Evolutionary conservation across 768 basidiomycete genomes (phyloP), one percentile per base, ranked within the genome.

Genomic region (Tulasnella sp.): DNA sequence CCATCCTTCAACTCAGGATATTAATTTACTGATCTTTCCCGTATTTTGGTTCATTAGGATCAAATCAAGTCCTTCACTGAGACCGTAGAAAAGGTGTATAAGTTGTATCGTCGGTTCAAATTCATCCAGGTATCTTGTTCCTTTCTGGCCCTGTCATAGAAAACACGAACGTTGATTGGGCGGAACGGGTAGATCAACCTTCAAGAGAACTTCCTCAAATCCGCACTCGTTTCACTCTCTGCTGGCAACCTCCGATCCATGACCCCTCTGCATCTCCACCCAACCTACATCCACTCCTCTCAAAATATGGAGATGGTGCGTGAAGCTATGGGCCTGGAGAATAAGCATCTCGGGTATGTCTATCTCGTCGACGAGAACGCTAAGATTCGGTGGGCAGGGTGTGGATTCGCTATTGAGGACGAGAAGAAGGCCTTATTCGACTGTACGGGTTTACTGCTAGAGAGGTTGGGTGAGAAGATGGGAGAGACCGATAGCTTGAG

Each of bases 121-220:
- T 82, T 80, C 64, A 69, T 89, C 51, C 86, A 88, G 47, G 69
- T 65, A 61, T 63, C 17, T 44, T 19, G 3, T 5, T 43, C 32
- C 24, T 34, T 23, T 11, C n/a, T 7, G 5, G 34, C 32, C 19
- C 2, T 42, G 10, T 61, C n/a, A n/a, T n/a, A n/a, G n/a, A n/a
- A n/a, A n/a, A n/a, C n/a, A n/a, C n/a, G n/a, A n/a, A n/a, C n/a
- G n/a, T n/a, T n/a, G n/a, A n/a, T n/a, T n/a, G n/a, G n/a, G n/a
- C n/a, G n/a, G n/a, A n/a, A n/a, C n/a, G n/a, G n/a, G 7, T 66
- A 77, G 76, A 83, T 97, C 69, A 98, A 98, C 71, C 77, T 95
- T 26, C 95, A 98, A 73, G 88, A 92, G 70, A 98, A 98, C 72
- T 73, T 87, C 4, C 80, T 98, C 64, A 96, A 96, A 74, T 87